phyloP scores from a whole-genome alignment of 1,284 basidiomycete species.

The Fomitopsis schrenkii region DNA sequence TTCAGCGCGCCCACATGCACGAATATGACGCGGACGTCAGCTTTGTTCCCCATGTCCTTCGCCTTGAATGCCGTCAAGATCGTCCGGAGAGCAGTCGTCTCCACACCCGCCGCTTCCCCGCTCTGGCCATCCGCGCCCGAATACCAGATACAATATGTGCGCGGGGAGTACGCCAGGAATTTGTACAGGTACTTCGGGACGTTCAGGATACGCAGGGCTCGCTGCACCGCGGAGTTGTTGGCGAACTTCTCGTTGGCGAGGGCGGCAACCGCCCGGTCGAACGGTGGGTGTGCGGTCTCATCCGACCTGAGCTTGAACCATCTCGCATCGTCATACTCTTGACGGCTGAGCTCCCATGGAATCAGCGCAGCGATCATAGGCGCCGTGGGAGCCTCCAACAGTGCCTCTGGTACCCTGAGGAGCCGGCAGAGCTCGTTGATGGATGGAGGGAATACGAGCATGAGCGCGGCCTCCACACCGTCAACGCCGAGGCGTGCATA shows the following conservation, averaged over 20 bases:
- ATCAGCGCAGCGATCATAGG: constrained; percentile 41
- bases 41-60: constrained; percentile 32
- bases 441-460: constrained; percentile 36
- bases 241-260: constrained; percentile 9
- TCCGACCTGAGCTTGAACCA: constrained; percentile 13
- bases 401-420: constrained; percentile 25
- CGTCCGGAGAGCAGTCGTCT: constrained; percentile 40
- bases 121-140: constrained; percentile 19
- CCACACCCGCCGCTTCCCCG: constrained; percentile 26
- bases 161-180: constrained; percentile 32
- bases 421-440: constrained; percentile 21
- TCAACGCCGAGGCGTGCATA: constrained; percentile 45
- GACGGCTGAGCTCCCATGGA: constrained; percentile 38
- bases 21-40: constrained; percentile 49
- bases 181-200: constrained; percentile 41
- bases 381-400: constrained; percentile 12
- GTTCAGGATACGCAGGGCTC: constrained; percentile 40
- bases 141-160: constrained; percentile 38
- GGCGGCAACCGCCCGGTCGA: constrained; percentile 8
- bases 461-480: constrained; percentile 33
- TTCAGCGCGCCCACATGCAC: constrained; percentile 57
- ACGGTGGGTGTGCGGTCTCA: not conserved
- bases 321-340: constrained; percentile 16
- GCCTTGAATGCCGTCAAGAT: constrained; percentile 43
- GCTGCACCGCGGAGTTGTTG: constrained; percentile 30